Conservation (phyloP, 805 yeast genomes). For the Kodamaea restingae region DNA sequence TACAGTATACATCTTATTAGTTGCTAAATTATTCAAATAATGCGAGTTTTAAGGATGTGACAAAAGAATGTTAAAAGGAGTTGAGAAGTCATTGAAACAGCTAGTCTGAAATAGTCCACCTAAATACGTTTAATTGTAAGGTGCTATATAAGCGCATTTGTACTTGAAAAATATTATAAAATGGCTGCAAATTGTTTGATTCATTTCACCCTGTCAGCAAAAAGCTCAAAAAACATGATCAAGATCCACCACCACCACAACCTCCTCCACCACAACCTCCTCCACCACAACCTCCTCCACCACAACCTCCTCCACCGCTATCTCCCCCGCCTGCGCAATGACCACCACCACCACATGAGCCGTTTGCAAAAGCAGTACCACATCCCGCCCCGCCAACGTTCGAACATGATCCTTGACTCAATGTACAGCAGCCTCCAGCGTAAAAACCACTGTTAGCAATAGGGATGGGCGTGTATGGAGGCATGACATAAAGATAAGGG, state of each 20-base stretch:
- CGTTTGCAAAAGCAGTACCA: background rate
- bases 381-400: conserved; percentile 3
- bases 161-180: too few species aligned
- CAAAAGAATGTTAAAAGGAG: too few species aligned
- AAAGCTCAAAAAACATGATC: too few species aligned
- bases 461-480: conserved; percentile 1
- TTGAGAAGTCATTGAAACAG: too few species aligned
- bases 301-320: conserved; percentile 1
- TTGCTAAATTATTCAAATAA: too few species aligned
- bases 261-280: conserved; percentile 10
- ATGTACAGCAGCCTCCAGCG: background rate
- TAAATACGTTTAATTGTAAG: too few species aligned
- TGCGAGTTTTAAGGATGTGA: too few species aligned
- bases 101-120: too few species aligned
- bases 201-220: too few species aligned
- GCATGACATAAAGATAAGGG: background rate
- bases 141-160: too few species aligned
- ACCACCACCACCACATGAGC: background rate
- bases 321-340: background rate
- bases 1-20: too few species aligned
- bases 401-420: background rate
- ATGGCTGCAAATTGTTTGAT: too few species aligned
- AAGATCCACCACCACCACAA: conserved; percentile 7
- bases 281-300: conserved; percentile 5
- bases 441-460: background rate